Evolutionary conservation across 768 basidiomycete species (phyloP).

Genomic region (Hygrophorus pudorinus): DNA sequence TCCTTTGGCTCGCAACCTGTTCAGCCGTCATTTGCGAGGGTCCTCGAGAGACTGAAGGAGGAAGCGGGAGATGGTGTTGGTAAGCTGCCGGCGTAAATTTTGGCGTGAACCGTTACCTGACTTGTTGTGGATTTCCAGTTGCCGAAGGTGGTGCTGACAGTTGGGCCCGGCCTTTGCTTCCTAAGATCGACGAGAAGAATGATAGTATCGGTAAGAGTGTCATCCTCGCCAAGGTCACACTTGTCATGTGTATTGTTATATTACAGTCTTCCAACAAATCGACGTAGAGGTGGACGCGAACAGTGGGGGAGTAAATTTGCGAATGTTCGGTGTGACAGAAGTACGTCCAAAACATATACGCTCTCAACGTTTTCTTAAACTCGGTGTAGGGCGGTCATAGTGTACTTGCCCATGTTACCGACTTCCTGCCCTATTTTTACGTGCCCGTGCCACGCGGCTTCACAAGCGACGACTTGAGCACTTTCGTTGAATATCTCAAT

Average conservation of each 20-base stretch:
- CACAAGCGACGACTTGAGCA: slow-evolving; percentile 47
- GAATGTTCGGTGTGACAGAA: slow-evolving; percentile 90
- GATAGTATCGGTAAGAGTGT: slow-evolving; percentile 56
- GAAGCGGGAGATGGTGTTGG: slow-evolving; percentile 35
- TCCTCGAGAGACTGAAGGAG: slow-evolving; percentile 51
- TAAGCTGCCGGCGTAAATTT: slow-evolving; percentile 17
- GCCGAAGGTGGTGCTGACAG: slow-evolving; percentile 70
- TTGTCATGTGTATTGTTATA: neutral
- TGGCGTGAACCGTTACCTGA: neutral
- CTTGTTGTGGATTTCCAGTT: slow-evolving; percentile 23
- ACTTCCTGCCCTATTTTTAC: slow-evolving; percentile 92
- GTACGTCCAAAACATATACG: slow-evolving; percentile 25
- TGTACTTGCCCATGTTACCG: slow-evolving; percentile 71
- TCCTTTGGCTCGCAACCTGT: slow-evolving; percentile 32
- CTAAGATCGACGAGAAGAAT: slow-evolving; percentile 42
- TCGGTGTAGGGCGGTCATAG: slow-evolving; percentile 68
- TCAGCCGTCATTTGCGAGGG: slow-evolving; percentile 51
- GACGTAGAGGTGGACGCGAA: slow-evolving; percentile 67
- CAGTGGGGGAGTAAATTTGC: slow-evolving; percentile 29
- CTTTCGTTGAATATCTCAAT: slow-evolving; percentile 65
- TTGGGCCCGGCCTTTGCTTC: slow-evolving; percentile 60
- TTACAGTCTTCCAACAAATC: slow-evolving; percentile 88
- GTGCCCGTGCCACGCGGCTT: slow-evolving; percentile 83
- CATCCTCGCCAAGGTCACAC: neutral
- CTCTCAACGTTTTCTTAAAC: neutral